Conservation (phyloP, 768 basidiomycete species). For the Lactarius quietus region DNA sequence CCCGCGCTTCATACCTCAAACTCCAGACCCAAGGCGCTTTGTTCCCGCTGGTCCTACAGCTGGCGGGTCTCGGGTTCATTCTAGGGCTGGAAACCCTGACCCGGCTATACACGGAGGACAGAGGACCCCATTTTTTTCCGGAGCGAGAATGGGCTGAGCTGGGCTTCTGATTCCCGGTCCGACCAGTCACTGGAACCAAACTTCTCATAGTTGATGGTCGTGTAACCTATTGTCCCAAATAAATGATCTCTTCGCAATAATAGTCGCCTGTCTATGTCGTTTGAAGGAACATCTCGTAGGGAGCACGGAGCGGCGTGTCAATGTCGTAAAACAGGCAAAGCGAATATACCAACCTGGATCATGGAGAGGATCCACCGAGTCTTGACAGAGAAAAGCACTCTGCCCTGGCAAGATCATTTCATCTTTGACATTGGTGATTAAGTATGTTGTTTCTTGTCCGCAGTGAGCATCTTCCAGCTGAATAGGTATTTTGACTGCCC, state of each 20-base stretch:
- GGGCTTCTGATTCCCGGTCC: no score
- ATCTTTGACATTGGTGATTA: background rate
- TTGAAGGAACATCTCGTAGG: background rate
- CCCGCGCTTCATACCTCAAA: conserved; percentile 24
- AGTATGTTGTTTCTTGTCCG: background rate
- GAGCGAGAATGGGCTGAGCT: conserved; percentile 28
- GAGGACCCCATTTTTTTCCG: conserved; percentile 51
- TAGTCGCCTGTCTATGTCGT: background rate
- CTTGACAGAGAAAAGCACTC: background rate
- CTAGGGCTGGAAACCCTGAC: conserved; percentile 24
- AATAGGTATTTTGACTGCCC: background rate
- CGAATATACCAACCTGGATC: background rate
- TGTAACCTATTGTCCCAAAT: background rate
- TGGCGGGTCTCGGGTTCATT: conserved; percentile 16
- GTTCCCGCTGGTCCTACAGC: conserved; percentile 15
- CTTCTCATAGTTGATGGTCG: background rate
- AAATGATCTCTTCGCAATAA: background rate
- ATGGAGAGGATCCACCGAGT: background rate
- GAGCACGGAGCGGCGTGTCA: no score
- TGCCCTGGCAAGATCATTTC: background rate
- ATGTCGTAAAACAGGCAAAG: background rate
- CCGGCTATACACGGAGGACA: conserved; percentile 34
- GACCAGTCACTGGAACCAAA: background rate
- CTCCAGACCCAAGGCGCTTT: conserved; percentile 24
- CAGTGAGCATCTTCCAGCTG: background rate